These are phyloP conservation scores for Oidiodendron maius DNA, from an alignment of 495 filamentous ascomycete genomes.

Conservation along the genomic window DNA sequence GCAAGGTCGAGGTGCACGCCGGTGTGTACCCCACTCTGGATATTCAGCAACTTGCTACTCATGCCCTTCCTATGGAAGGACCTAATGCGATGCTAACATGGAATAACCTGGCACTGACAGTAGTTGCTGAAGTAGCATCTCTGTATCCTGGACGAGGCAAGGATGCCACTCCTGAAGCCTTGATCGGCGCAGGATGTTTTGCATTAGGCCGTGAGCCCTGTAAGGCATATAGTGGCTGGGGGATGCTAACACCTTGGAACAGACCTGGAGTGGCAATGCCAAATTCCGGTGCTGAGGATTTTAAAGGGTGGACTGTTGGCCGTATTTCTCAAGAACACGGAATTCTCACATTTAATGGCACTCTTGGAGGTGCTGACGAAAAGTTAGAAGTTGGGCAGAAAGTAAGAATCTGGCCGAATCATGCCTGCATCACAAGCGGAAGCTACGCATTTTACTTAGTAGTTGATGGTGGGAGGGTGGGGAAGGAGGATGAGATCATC, in stretches of 20 bases:
- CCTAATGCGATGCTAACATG: conserved; percentile 31
- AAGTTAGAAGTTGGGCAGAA: conserved; percentile 53
- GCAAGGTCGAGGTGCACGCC: conserved; percentile 62
- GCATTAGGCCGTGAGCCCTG: conserved; percentile 76
- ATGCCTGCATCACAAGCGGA: conserved; percentile 74
- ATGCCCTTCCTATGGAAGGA: conserved; percentile 39
- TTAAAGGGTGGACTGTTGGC: conserved; percentile 54
- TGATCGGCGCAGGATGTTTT: conserved; percentile 65
- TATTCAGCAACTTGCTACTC: conserved; percentile 75
- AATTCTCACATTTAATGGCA: conserved; percentile 40
- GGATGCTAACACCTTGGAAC: conserved; percentile 60
- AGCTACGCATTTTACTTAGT: conserved; percentile 71
- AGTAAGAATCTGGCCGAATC: conserved; percentile 76
- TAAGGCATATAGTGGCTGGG: conserved; percentile 65
- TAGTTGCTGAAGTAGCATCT: conserved; percentile 67
- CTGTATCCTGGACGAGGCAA: conserved; percentile 56
- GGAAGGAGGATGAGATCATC: conserved; percentile 49
- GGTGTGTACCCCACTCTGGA: conserved; percentile 72
- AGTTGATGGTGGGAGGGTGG: conserved; percentile 54
- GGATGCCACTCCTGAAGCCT: conserved; percentile 51
- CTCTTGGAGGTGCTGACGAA: not conserved
- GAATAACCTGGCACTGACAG: conserved; percentile 57
- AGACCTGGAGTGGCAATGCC: conserved; percentile 4
- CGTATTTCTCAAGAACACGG: conserved; percentile 64
- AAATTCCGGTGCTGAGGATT: conserved; percentile 30